Base-by-base conservation (phyloP, 257 asterid species). In the Solanum etuberosum region DNA sequence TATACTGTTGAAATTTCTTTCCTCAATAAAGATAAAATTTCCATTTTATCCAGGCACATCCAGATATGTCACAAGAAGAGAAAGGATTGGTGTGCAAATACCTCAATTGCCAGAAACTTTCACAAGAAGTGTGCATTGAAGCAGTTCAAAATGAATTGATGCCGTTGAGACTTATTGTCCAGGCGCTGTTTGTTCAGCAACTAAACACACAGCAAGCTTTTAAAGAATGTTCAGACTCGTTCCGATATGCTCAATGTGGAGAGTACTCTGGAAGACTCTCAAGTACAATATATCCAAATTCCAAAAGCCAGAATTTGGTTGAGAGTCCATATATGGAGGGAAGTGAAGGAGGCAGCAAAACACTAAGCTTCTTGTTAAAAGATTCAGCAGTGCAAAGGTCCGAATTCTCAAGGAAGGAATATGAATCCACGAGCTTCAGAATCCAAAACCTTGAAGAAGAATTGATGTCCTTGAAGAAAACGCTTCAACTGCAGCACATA, bases 171-270 rank as follows among this genome's bases (percentile, higher is more conserved):
- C 92, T 95, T 31, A 92, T 95, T 68, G 95, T 95, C 83, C 98
- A 93, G 87, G 98, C 96, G 4, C 95, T 95, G 71, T 93, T 92
- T 35, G 95, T 94, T 74, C 98, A 95, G 92, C 97, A 95, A 72
- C 63, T 93, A 15, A 91, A 92, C 91, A 95, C 97, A 12, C 98
- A 93, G 70, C 94, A 92, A 90, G 97, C 93, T 42, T 93, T 93
- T 77, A 91, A 70, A 72, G 97, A 91, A 84, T 93, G 96, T 90
- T 91, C 95, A 34, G 93, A 92, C 68, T 95, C 95, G 7, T 94
- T 94, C 67, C 88, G 95, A 46, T 90, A 89, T 76, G 86, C 90
- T 1, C 85, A 90, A n/a, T 83, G 91, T 48, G 91, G 94, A 59
- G 95, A 92, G 10, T 90, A 85, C 72, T 92, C 92, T 0, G 94